Evolutionary conservation across 148 eudicot genomes (phyloP), one percentile per base, ranked within the genome.

Genomic region (Persicaria maculosa): DNA sequence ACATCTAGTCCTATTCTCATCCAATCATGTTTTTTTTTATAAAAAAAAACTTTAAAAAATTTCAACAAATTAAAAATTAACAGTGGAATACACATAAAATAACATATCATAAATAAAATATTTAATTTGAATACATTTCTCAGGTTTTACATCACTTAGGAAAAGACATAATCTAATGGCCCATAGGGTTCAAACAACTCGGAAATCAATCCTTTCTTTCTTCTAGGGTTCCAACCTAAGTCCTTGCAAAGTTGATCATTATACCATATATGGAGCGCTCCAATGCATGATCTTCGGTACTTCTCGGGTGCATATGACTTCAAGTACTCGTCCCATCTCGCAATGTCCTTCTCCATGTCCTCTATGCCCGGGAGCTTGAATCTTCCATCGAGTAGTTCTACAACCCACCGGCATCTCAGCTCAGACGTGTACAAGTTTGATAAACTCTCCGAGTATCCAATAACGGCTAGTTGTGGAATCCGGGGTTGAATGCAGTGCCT

Each of bases 211-310:
- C 92, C 89, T 10, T 81, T 88, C 76, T 88, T 90, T 54, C 93
- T 74, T 74, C 69, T 85, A 0, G 89, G 89, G 78, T 85, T 87
- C 79, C 86, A 80, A 47, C 89, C 90, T 90, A 92, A 86, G 70
- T 92, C 94, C 77, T 86, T 92, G 74, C 90, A 89, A 36, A 91
- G 77, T n/a, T 81, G 90, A 74, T 89, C 97, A 83, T 85, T 86
- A 52, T 82, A 86, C 89, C 90, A 87, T 77, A 89, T 85, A 1
- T 85, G 89, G 10, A 86, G 44, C 8, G 78, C 79, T 44, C 81
- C 87, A 5, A 92, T 74, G 77, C 95, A 90, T 9, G 97, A 79
- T 74, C 85, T 88, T 64, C 81, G 52, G 50, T 78, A 81, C 44
- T 80, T 48, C 44, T 76, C 50, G 0, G 83, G 82, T 1, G 86